phyloP scores from a whole-genome alignment of 2,329 filamentous ascomycete species.

The Penicillium sp. region DNA sequence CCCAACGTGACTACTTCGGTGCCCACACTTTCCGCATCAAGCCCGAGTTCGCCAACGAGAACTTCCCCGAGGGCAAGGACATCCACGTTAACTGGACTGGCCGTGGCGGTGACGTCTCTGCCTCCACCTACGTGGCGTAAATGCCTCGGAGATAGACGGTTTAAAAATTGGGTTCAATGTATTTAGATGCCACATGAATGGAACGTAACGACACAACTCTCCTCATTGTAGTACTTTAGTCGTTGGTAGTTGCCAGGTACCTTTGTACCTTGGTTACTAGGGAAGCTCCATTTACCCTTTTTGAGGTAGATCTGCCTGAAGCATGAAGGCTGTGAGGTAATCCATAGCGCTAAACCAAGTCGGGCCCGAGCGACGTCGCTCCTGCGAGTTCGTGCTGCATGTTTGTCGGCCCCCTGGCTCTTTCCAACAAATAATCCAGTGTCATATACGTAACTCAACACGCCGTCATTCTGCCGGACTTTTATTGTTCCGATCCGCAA shows the following conservation, averaged over 20 bases:
- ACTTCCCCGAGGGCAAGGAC: constrained; percentile 81
- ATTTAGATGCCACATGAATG: constrained; percentile 29
- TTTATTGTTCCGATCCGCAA: neutral
- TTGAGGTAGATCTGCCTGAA: too few species aligned
- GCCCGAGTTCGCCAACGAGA: constrained; percentile 71
- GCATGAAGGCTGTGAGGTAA: constrained; percentile 1
- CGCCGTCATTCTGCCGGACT: neutral
- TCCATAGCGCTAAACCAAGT: constrained; percentile 9
- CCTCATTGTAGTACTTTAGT: neutral
- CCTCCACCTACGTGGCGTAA: constrained; percentile 97
- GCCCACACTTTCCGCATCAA: constrained; percentile 88
- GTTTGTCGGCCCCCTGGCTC: neutral
- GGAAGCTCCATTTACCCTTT: too few species aligned
- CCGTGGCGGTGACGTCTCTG: constrained; percentile 93
- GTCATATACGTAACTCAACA: neutral
- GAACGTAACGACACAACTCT: constrained; percentile 21
- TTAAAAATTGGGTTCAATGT: constrained; percentile 28
- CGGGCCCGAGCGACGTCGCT: neutral
- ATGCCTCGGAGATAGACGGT: constrained; percentile 13
- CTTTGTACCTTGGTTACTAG: neutral
- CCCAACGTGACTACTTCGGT: constrained; percentile 99
- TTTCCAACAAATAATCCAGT: neutral
- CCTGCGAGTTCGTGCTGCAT: neutral
- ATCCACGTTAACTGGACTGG: constrained; percentile 99
- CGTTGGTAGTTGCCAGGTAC: neutral